These are phyloP conservation scores for Aeschynomene evenia DNA, from an alignment of 306 rosid species.

Conservation along the genomic window DNA sequence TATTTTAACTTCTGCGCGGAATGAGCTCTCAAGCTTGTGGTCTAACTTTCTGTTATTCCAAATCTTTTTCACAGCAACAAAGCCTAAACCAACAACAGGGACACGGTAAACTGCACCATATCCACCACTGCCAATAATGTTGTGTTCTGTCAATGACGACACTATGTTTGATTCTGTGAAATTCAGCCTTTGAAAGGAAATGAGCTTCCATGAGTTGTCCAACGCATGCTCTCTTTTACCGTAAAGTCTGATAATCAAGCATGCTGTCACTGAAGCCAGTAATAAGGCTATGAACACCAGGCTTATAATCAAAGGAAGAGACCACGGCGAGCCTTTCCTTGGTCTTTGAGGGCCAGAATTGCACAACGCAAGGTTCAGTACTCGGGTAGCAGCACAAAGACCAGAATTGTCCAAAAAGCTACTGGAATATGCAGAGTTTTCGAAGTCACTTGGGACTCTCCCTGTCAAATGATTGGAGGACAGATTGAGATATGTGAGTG, in stretches of 20 bases:
- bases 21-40: slow-evolving; percentile 52
- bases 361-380: slow-evolving; percentile 35
- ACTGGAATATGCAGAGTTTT: slow-evolving; percentile 24
- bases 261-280: not conserved
- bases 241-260: slow-evolving; percentile 22
- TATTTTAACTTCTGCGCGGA: slow-evolving; percentile 58
- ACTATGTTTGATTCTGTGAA: slow-evolving; percentile 48
- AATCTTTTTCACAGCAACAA: slow-evolving; percentile 59
- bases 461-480: slow-evolving; percentile 45
- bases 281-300: slow-evolving; percentile 8
- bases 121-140: slow-evolving; percentile 61
- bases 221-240: slow-evolving; percentile 27
- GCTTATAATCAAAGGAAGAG: slow-evolving; percentile 44
- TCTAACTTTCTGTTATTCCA: slow-evolving; percentile 43
- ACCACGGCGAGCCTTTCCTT: slow-evolving; percentile 31
- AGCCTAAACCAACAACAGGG: slow-evolving; percentile 26
- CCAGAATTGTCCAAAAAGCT: slow-evolving; percentile 59
- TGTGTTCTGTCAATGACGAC: slow-evolving; percentile 30
- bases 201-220: slow-evolving; percentile 49
- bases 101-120: slow-evolving; percentile 67
- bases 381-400: slow-evolving; percentile 41
- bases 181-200: slow-evolving; percentile 48
- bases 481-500: slow-evolving; percentile 2
- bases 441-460: slow-evolving; percentile 37
- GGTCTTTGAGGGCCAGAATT: slow-evolving; percentile 7